Conservation (phyloP, 306 rosid genomes). For the Dalbergia cultrata region DNA sequence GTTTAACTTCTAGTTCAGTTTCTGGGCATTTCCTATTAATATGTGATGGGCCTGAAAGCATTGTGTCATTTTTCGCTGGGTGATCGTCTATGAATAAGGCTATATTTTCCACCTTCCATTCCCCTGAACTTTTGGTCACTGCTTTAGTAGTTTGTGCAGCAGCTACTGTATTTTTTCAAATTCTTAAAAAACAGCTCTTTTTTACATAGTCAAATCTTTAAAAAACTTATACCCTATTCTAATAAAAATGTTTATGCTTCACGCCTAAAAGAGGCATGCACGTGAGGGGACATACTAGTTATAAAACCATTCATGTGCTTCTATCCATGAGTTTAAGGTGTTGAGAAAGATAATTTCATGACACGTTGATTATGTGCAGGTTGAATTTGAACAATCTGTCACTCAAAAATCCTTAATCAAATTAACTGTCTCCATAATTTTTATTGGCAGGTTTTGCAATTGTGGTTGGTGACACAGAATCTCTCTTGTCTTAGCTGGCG, state of each 20-base stretch:
- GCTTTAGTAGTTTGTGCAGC: background rate
- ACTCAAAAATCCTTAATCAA: too few species aligned
- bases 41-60: background rate
- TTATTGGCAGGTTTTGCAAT: conserved; percentile 72
- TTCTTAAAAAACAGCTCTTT: background rate
- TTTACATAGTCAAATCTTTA: background rate
- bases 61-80: background rate
- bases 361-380: background rate
- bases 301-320: too few species aligned
- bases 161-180: background rate
- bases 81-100: background rate
- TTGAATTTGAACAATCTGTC: background rate
- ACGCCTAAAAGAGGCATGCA: too few species aligned
- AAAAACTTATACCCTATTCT: too few species aligned
- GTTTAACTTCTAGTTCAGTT: background rate
- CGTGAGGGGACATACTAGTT: too few species aligned
- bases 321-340: too few species aligned
- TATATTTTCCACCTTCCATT: background rate
- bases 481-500: conserved; percentile 81
- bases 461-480: conserved; percentile 86
- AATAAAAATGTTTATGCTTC: too few species aligned
- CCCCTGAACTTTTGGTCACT: background rate
- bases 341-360: too few species aligned
- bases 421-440: too few species aligned
- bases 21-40: background rate